Evolutionary conservation across 129 eudicot genomes (phyloP), one percentile per base, ranked within the genome.

Genomic region (Flaveria bidentis): DNA sequence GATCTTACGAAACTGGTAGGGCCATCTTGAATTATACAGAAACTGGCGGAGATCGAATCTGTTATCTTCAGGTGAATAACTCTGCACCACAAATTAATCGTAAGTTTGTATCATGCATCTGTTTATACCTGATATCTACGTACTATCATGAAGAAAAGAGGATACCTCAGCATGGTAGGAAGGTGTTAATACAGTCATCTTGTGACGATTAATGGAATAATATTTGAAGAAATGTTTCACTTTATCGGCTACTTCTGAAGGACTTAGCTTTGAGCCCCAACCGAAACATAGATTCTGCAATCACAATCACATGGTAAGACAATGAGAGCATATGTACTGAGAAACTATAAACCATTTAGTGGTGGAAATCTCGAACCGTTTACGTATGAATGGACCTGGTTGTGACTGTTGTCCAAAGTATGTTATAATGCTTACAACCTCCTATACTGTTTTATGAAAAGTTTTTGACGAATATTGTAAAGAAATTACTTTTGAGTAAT

Each of bases 41-140:
- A 93, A 93, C 72, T 93, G 98, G 18, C 97, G 93, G 2, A 93
- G 96, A 83, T 93, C 98, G 65, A 88, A 91, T 80, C 97, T 85
- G 75, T 93, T 93, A 80, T 93, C 98, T 75, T 93, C 97, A 9
- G 98, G 97, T 44, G 98, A 93, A 78, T 93, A 93, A 72, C 98
- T 93, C 97, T 91, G 85, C 80, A 75, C 2, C 3, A 65, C 75
- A 64, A 23, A 77, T 22, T 36, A 39, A 28, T 12, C 3, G 23
- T 6, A 74, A 44, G 23, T 58, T 14, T n/a, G 9, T 41, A 64
- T 69, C 30, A 55, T 22, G 67, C 52, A 41, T 72, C 12, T 56
- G 62, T 56, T 66, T 36, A 2, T 63, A 30, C 46, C 15, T 7
- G 0, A 30, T 16, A 36, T 1, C 14, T 15, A 28, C 6, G 1